Percentiles rank a stretch among this genome's conserved stretches.
Evolutionary conservation across 805 yeast species (phyloP).

Genomic region (Wickerhamomyces rabaulensis): DNA sequence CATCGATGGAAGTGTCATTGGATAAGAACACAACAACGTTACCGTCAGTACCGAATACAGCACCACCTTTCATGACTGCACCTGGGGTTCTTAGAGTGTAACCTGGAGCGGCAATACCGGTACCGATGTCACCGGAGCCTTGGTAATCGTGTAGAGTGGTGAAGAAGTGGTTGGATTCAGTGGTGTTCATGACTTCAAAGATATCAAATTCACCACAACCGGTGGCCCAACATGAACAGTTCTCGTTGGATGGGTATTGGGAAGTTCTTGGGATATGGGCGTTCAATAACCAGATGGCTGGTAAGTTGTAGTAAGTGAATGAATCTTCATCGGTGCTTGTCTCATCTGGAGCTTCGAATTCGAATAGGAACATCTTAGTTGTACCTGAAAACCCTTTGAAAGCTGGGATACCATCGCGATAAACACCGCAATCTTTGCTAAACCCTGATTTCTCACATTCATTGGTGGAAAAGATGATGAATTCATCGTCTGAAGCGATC

Average conservation of each 20-base stretch:
- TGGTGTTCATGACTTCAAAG: conserved; percentile 65
- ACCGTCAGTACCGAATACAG: conserved; percentile 58
- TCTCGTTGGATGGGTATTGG: conserved; percentile 55
- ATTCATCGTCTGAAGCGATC: conserved; percentile 55
- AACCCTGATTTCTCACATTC: conserved; percentile 53
- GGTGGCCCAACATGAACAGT: conserved; percentile 72
- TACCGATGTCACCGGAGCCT: conserved; percentile 56
- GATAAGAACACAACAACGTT: conserved; percentile 56
- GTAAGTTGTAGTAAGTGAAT: conserved; percentile 46
- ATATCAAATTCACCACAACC: conserved; percentile 81
- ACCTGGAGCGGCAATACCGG: conserved; percentile 55
- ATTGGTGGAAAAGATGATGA: conserved; percentile 51
- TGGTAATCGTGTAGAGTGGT: conserved; percentile 75
- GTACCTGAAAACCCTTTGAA: conserved; percentile 65
- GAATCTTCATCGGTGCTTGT: conserved; percentile 26
- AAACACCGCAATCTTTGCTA: conserved; percentile 64
- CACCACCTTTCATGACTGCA: conserved; percentile 64
- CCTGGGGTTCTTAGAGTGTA: conserved; percentile 49
- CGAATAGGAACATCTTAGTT: conserved; percentile 67
- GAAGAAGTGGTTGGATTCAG: conserved; percentile 50
- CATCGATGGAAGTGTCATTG: conserved; percentile 44
- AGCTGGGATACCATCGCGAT: conserved; percentile 70
- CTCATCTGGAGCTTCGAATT: conserved; percentile 64
- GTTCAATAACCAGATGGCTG: conserved; percentile 74
- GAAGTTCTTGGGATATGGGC: conserved; percentile 72